These are phyloP conservation scores for Penicillium mononematosum DNA, from an alignment of 495 filamentous ascomycete genomes.

Conservation along the genomic window DNA sequence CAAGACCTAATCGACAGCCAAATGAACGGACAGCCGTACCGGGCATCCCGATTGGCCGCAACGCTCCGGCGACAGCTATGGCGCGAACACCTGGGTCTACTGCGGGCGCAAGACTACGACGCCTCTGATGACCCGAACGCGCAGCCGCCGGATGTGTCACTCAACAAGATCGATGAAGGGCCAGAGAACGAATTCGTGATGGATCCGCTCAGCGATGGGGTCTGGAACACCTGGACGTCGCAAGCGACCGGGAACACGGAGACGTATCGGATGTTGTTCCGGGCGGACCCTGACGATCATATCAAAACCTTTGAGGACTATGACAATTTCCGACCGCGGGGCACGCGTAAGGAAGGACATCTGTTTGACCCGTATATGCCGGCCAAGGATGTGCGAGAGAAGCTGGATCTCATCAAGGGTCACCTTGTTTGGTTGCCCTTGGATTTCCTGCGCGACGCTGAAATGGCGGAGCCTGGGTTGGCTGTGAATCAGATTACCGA, in stretches of 20 bases:
- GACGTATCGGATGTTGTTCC: conserved; percentile 85
- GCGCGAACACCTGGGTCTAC: conserved; percentile 87
- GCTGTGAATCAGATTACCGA: conserved; percentile 72
- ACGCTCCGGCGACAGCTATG: conserved; percentile 83
- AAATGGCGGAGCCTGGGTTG: conserved; percentile 88
- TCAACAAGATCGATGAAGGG: conserved; percentile 64
- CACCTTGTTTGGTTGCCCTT: conserved; percentile 96
- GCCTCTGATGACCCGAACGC: conserved; percentile 74
- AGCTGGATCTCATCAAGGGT: conserved; percentile 76
- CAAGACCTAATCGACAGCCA: conserved; percentile 64
- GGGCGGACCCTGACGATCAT: conserved; percentile 86
- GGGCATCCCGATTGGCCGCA: conserved; percentile 72
- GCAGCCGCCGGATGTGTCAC: conserved; percentile 70
- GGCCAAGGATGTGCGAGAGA: conserved; percentile 63
- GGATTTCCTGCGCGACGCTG: conserved; percentile 77
- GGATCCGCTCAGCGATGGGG: conserved; percentile 73
- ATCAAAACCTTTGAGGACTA: conserved; percentile 90
- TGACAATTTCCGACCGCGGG: conserved; percentile 67
- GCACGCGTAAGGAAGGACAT: conserved; percentile 74
- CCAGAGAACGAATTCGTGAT: conserved; percentile 72
- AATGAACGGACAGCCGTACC: conserved; percentile 77
- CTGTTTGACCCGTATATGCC: conserved; percentile 76
- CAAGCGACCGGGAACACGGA: conserved; percentile 76
- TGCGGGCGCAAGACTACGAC: conserved; percentile 72
- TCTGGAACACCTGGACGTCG: conserved; percentile 84